Evolutionary conservation across 805 yeast species (phyloP).

Genomic region (Tetrapisispora fleetii): DNA sequence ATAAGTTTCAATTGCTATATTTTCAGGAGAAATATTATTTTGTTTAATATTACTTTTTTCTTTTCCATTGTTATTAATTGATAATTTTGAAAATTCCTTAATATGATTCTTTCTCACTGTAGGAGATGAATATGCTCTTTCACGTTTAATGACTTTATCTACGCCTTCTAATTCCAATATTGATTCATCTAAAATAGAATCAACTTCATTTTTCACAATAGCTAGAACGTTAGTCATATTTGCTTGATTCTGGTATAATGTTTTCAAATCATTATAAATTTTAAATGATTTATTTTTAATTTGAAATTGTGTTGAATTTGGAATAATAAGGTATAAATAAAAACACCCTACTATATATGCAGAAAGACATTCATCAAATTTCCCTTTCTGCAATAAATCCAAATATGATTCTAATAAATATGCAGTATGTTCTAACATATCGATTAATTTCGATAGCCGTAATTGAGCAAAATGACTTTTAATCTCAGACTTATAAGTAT

Average conservation of each 20-base stretch:
- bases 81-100: background rate
- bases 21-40: background rate
- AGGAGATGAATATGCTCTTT: conserved; percentile 29
- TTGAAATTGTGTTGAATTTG: conserved; percentile 33
- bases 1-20: background rate
- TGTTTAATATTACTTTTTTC: background rate
- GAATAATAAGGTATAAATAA: conserved; percentile 31
- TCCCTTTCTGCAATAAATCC: conserved; percentile 11
- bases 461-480: conserved; percentile 25
- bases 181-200: conserved; percentile 18
- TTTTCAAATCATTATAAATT: conserved; percentile 30
- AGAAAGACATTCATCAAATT: conserved; percentile 23
- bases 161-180: conserved; percentile 8
- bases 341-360: conserved; percentile 32
- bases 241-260: conserved; percentile 29
- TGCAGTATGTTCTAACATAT: conserved; percentile 31
- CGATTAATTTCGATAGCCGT: conserved; percentile 29
- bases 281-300: conserved; percentile 32
- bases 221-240: conserved; percentile 33
- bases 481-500: conserved; percentile 28
- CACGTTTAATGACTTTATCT: conserved; percentile 12
- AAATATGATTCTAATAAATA: conserved; percentile 29
- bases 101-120: background rate
- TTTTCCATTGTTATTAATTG: background rate
- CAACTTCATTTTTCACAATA: conserved; percentile 29